phyloP scores from a whole-genome alignment of 1,139 yeast genomes.

The Candida sanyaensis region DNA sequence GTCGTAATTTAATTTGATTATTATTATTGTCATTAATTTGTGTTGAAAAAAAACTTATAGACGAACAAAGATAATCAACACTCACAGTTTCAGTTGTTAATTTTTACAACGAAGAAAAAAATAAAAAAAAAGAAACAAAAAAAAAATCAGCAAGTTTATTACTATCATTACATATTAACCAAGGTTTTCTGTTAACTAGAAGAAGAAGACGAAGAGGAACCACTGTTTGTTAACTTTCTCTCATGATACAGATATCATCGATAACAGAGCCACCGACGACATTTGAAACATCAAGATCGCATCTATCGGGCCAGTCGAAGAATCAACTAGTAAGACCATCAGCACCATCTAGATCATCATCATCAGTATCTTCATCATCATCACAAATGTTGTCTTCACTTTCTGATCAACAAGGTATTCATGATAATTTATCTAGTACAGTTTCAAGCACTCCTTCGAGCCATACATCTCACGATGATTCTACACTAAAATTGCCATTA shows the following conservation, averaged over 20 bases:
- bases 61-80: too few species aligned
- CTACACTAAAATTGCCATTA: slow-evolving; percentile 9
- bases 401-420: neutral
- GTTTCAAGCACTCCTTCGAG: slow-evolving; percentile 1
- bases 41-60: too few species aligned
- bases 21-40: too few species aligned
- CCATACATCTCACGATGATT: slow-evolving; percentile 1
- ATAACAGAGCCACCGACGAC: neutral
- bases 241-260: slow-evolving; percentile 11
- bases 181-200: too few species aligned
- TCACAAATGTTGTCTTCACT: neutral
- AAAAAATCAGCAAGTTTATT: too few species aligned
- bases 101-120: too few species aligned
- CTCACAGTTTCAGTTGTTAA: too few species aligned
- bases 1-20: too few species aligned
- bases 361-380: neutral
- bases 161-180: too few species aligned
- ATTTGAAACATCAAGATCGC: slow-evolving; percentile 1
- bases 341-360: neutral
- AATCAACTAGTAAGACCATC: neutral
- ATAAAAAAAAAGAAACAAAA: too few species aligned
- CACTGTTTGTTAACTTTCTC: neutral
- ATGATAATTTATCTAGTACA: neutral
- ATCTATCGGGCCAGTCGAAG: neutral
- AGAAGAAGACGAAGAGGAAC: too few species aligned